Conservation (phyloP, 192 early-diverging fungal species). For the Irineochytrium annulatum region DNA sequence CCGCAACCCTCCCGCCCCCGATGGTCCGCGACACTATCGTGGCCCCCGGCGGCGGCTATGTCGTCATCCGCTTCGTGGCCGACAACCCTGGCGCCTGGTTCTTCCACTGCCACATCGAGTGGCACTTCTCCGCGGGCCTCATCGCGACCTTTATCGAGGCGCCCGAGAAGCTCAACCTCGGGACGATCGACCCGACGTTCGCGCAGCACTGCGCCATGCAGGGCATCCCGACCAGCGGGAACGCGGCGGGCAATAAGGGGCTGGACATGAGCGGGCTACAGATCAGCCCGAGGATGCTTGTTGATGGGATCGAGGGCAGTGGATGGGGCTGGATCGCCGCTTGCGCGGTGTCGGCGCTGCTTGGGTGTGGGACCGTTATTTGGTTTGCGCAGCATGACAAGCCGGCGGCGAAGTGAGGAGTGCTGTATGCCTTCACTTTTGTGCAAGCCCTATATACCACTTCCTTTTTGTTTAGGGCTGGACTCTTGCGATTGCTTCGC, state of each 20-base stretch:
- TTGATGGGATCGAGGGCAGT: slow-evolving; percentile 56
- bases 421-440: no score
- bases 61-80: slow-evolving; percentile 68
- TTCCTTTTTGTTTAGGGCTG: no score
- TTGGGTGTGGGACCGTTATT: slow-evolving; percentile 70
- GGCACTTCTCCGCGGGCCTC: slow-evolving; percentile 72
- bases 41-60: slow-evolving; percentile 62
- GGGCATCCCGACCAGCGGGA: slow-evolving; percentile 58
- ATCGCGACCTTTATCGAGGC: slow-evolving; percentile 67
- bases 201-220: slow-evolving; percentile 56
- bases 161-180: background rate
- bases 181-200: slow-evolving; percentile 8
- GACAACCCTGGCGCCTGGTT: slow-evolving; percentile 81
- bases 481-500: no score
- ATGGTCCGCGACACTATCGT: slow-evolving; percentile 72
- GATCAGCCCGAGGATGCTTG: slow-evolving; percentile 48
- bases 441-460: no score
- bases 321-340: slow-evolving; percentile 70
- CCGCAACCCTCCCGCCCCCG: slow-evolving; percentile 50
- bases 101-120: slow-evolving; percentile 86
- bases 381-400: slow-evolving; percentile 59
- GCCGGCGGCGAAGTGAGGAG: slow-evolving; percentile 6
- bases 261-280: slow-evolving; percentile 59
- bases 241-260: slow-evolving; percentile 69
- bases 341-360: slow-evolving; percentile 64